These are phyloP conservation scores for Hymenoscyphus repandus DNA, from an alignment of 2,329 filamentous ascomycete genomes.

Conservation along the genomic window DNA sequence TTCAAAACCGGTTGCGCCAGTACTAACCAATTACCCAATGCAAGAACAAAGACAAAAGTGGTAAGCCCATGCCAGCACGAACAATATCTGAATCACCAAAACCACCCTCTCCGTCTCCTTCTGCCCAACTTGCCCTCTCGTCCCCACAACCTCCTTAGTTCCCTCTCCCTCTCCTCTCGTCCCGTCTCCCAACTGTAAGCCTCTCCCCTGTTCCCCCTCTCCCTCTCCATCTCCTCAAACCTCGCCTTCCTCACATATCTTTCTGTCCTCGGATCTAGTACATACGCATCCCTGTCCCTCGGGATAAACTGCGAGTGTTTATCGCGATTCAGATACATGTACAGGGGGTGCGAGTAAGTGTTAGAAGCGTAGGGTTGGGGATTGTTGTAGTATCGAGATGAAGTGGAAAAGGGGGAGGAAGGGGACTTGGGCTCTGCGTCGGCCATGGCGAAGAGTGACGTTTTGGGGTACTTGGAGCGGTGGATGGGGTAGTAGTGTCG, in stretches of 20 bases:
- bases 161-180: slow-evolving; percentile 3
- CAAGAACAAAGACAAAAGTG: too few species aligned
- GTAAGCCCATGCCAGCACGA: too few species aligned
- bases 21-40: too few species aligned
- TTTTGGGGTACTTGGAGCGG: neutral
- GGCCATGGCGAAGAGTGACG: slow-evolving; percentile 2
- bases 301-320: neutral
- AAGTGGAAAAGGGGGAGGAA: neutral
- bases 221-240: slow-evolving; percentile 1
- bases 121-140: slow-evolving; percentile 4
- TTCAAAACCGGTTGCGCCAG: too few species aligned
- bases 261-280: slow-evolving; percentile 2
- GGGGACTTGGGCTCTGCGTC: neutral
- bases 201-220: neutral
- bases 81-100: neutral
- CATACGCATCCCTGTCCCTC: neutral
- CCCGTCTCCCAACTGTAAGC: slow-evolving; percentile 4
- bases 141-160: slow-evolving; percentile 5
- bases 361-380: neutral
- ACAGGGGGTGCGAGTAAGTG: slow-evolving; percentile 1
- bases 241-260: slow-evolving; percentile 1
- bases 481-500: slow-evolving; percentile 7
- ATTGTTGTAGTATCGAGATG: neutral
- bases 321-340: slow-evolving; percentile 1
- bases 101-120: slow-evolving; percentile 2